Conservation (phyloP, 768 basidiomycete genomes). For the Calocera viscosa region DNA sequence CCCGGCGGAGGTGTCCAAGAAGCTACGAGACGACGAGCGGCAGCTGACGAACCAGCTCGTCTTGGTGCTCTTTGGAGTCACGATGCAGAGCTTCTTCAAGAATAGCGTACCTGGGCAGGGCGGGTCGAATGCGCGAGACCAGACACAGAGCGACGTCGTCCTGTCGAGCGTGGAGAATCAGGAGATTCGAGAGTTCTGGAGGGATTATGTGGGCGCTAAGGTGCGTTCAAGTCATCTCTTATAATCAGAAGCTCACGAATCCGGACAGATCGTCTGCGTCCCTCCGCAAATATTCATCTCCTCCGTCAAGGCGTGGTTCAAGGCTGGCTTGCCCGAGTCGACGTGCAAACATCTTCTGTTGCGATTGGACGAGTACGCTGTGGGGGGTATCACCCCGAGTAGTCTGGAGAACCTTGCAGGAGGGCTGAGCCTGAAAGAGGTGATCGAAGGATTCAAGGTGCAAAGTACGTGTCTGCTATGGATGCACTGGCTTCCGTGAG, state of each 20-base stretch:
- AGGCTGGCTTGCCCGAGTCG: background rate
- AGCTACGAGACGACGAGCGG: background rate
- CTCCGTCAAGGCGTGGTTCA: background rate
- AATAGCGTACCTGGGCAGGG: background rate
- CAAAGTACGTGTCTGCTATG: background rate
- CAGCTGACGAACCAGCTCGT: conserved; percentile 1
- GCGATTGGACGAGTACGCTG: background rate
- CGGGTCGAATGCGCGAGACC: background rate
- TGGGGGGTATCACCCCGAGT: background rate
- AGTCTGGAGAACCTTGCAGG: background rate
- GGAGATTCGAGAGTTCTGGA: conserved; percentile 5
- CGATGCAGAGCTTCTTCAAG: background rate
- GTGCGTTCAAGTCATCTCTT: background rate
- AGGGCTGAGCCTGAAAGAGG: background rate
- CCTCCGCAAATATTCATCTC: background rate
- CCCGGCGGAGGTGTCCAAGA: background rate
- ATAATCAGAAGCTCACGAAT: background rate
- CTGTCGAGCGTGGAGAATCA: background rate
- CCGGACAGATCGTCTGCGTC: background rate
- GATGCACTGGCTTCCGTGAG: background rate
- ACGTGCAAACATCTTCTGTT: background rate
- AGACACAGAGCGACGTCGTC: background rate
- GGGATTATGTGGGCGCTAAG: conserved; percentile 5
- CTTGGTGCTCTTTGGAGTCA: background rate
- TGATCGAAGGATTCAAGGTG: background rate